A percentile compares a stretch with the other conserved stretches of the same genome.
phyloP scores from a whole-genome alignment of 495 filamentous ascomycete genomes.

The Penicillium roqueforti region DNA sequence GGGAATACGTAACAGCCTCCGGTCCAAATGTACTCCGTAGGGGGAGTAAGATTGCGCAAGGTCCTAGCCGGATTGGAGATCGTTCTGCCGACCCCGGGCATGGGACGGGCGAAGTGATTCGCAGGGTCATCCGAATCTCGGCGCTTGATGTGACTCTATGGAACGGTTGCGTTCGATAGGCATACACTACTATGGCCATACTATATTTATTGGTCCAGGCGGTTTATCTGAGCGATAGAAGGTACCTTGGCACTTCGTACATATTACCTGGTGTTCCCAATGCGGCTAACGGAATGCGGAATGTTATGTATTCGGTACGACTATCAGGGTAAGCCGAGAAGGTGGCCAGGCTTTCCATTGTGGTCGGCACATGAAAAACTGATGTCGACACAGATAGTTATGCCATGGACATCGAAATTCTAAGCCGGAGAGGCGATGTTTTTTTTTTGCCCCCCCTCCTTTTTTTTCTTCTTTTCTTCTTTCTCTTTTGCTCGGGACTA shows the following conservation, averaged over 20 bases:
- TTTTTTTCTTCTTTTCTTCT: not conserved
- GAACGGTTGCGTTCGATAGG: not conserved
- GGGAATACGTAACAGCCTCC: slow-evolving; percentile 2
- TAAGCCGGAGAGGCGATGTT: not conserved
- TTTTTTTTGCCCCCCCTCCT: not conserved
- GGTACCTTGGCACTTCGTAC: not conserved
- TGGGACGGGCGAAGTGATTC: slow-evolving; percentile 14
- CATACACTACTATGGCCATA: not conserved
- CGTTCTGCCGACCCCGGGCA: slow-evolving; percentile 12
- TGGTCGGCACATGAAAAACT: not conserved
- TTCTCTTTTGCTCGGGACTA: not conserved
- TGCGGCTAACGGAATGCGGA: not conserved
- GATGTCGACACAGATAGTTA: no score
- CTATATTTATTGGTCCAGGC: not conserved
- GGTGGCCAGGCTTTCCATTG: not conserved
- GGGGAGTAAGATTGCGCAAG: not conserved
- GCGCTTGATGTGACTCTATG: slow-evolving; percentile 9
- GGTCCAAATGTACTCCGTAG: not conserved
- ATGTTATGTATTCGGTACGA: not conserved
- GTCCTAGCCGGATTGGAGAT: slow-evolving; percentile 19
- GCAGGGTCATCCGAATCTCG: slow-evolving; percentile 20
- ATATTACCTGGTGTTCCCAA: not conserved
- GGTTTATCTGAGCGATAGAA: not conserved
- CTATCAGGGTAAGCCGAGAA: not conserved
- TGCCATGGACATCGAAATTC: not conserved